Conservation (phyloP, 768 basidiomycete genomes). For the Hygrocybe punicea region DNA sequence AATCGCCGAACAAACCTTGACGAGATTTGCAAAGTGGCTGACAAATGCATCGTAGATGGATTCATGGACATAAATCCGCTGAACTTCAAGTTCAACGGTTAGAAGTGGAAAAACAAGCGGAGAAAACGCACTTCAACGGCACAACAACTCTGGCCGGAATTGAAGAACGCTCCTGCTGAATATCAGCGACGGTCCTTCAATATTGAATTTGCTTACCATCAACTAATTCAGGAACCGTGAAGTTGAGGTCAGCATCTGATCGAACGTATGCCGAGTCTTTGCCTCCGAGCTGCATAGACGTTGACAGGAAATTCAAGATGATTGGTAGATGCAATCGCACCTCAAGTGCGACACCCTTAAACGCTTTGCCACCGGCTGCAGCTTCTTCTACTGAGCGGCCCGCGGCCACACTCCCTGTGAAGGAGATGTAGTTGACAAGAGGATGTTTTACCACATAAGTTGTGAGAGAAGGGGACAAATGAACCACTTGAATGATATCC, state of each 20-base stretch:
- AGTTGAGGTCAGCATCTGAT: slow-evolving; percentile 78
- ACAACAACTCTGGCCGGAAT: slow-evolving; percentile 97
- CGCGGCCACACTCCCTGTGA: slow-evolving; percentile 82
- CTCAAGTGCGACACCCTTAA: slow-evolving; percentile 88
- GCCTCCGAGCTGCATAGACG: slow-evolving; percentile 72
- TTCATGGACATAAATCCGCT: slow-evolving; percentile 95
- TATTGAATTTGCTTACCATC: slow-evolving; percentile 57
- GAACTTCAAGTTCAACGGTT: background rate
- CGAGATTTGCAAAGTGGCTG: slow-evolving; percentile 61
- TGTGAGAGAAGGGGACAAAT: slow-evolving; percentile 63
- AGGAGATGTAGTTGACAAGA: slow-evolving; percentile 75
- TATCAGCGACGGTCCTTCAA: background rate
- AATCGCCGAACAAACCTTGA: slow-evolving; percentile 50
- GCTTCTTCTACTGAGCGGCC: slow-evolving; percentile 72
- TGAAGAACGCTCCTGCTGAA: slow-evolving; percentile 82
- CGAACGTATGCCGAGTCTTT: slow-evolving; percentile 98
- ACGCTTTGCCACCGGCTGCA: slow-evolving; percentile 60
- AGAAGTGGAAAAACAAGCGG: background rate
- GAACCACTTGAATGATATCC: slow-evolving; percentile 70
- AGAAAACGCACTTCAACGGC: slow-evolving; percentile 66
- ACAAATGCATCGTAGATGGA: slow-evolving; percentile 79
- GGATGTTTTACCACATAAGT: slow-evolving; percentile 60
- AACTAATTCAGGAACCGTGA: slow-evolving; percentile 80
- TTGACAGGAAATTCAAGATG: background rate
- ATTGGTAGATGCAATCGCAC: slow-evolving; percentile 33